Conservation (phyloP, 768 basidiomycete genomes). For the Kwoniella shandongensis region DNA sequence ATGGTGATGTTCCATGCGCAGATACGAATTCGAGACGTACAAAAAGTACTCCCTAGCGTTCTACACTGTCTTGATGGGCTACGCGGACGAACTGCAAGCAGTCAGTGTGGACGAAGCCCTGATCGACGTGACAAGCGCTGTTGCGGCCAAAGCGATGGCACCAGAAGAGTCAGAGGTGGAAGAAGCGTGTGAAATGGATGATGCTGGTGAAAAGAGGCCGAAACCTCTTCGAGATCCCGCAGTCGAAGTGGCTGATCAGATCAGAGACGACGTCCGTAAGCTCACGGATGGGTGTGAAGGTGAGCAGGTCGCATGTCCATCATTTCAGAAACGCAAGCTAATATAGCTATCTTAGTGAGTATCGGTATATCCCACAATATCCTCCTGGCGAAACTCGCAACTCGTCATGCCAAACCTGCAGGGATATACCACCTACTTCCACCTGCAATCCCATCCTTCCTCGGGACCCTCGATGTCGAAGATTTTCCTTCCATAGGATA, state of each 20-base stretch:
- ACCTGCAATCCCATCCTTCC: constrained; percentile 44
- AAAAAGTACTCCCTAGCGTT: constrained; percentile 80
- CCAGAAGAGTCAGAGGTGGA: constrained; percentile 27
- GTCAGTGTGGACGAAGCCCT: constrained; percentile 96
- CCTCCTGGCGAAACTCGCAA: constrained; percentile 87
- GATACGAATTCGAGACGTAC: constrained; percentile 93
- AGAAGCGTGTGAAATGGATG: constrained; percentile 3
- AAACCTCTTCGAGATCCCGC: constrained; percentile 60
- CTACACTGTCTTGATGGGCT: constrained; percentile 85
- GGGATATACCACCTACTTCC: constrained; percentile 72
- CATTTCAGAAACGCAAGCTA: background rate
- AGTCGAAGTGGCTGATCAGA: constrained; percentile 73
- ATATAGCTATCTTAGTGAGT: background rate
- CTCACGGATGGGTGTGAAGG: constrained; percentile 80
- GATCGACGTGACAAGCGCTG: constrained; percentile 72
- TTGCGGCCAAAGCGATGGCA: constrained; percentile 35
- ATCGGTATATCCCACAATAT: constrained; percentile 91
- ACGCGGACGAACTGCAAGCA: constrained; percentile 88
- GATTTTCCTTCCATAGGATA: constrained; percentile 85
- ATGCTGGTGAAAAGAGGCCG: constrained; percentile 18
- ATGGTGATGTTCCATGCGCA: too few relatives aligned
- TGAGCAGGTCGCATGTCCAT: constrained; percentile 48
- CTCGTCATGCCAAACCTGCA: constrained; percentile 85
- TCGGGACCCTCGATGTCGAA: constrained; percentile 57
- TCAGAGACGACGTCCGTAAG: constrained; percentile 71